Evolutionary conservation across 176 grass and related monocot genomes (phyloP).

Genomic region (Oryza brachyantha): DNA sequence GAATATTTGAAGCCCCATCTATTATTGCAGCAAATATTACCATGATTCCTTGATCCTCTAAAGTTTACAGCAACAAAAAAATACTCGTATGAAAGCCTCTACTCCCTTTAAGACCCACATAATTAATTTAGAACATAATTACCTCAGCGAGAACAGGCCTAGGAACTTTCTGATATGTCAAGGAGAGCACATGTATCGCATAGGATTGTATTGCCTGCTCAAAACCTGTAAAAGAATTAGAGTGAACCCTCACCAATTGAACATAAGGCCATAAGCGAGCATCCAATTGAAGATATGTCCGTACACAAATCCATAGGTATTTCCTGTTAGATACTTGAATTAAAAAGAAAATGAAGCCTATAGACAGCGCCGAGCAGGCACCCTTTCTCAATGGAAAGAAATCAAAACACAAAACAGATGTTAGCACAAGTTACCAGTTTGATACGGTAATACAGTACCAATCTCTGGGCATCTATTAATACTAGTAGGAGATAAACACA

Average conservation of each 20-base stretch:
- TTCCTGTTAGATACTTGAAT: conserved; percentile 1
- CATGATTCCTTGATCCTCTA: neutral
- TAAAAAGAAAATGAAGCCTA: neutral
- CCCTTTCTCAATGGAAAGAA: neutral
- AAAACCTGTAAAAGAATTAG: conserved; percentile 53
- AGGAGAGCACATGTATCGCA: conserved; percentile 84
- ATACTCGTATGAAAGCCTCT: neutral
- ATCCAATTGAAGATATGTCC: neutral
- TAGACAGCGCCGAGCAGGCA: neutral
- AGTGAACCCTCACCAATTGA: no score
- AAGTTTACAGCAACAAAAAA: neutral
- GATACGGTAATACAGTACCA: neutral
- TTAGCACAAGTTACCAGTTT: neutral
- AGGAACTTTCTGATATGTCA: conserved; percentile 98
- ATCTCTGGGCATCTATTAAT: neutral
- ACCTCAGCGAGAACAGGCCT: conserved; percentile 95
- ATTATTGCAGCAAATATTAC: neutral
- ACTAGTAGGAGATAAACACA: neutral
- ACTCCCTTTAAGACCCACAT: neutral
- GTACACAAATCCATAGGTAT: neutral
- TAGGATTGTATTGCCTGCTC: conserved; percentile 95
- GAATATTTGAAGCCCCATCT: neutral
- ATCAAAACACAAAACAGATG: neutral
- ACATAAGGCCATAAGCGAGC: neutral
- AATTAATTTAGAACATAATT: conserved; percentile 20